Evolutionary conservation across 352 stramenopile species (phyloP).

Genomic region (Globisporangium sylvaticum): DNA sequence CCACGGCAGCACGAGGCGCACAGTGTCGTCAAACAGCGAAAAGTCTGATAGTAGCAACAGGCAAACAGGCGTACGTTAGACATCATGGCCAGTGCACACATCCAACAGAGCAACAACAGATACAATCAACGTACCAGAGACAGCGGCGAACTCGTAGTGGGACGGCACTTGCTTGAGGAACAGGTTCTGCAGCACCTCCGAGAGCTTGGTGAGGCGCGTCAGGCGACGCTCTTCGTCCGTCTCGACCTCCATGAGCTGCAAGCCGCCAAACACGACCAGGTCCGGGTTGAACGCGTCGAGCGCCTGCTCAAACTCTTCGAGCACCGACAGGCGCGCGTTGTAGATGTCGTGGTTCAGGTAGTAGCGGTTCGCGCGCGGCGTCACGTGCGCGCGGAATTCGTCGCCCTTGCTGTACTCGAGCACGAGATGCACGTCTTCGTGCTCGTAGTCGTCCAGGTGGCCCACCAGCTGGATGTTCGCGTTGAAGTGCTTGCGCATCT

Average conservation of each 20-base stretch:
- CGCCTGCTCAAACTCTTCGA: slow-evolving; percentile 70
- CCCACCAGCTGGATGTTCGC: slow-evolving; percentile 63
- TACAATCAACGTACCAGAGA: slow-evolving; percentile 36
- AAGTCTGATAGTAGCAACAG: slow-evolving; percentile 39
- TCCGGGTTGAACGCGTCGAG: slow-evolving; percentile 59
- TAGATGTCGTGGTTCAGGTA: slow-evolving; percentile 87
- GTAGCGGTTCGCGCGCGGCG: slow-evolving; percentile 75
- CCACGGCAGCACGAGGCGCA: slow-evolving; percentile 72
- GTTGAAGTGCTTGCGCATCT: slow-evolving; percentile 71
- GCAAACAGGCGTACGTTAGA: neutral
- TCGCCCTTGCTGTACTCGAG: slow-evolving; percentile 75
- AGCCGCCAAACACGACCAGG: slow-evolving; percentile 71
- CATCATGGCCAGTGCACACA: neutral
- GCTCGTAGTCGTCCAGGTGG: slow-evolving; percentile 44
- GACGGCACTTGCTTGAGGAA: slow-evolving; percentile 52
- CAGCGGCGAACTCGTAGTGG: slow-evolving; percentile 82
- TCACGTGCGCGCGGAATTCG: slow-evolving; percentile 50
- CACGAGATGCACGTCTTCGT: slow-evolving; percentile 80
- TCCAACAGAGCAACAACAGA: neutral
- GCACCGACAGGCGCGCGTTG: slow-evolving; percentile 71
- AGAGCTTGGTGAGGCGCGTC: slow-evolving; percentile 54
- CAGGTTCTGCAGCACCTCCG: slow-evolving; percentile 66
- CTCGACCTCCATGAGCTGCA: slow-evolving; percentile 86
- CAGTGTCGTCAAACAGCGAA: slow-evolving; percentile 76
- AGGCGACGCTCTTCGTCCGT: slow-evolving; percentile 52